Evolutionary conservation across 148 eudicot genomes (phyloP).

Genomic region (Vaccinium corymbosum): DNA sequence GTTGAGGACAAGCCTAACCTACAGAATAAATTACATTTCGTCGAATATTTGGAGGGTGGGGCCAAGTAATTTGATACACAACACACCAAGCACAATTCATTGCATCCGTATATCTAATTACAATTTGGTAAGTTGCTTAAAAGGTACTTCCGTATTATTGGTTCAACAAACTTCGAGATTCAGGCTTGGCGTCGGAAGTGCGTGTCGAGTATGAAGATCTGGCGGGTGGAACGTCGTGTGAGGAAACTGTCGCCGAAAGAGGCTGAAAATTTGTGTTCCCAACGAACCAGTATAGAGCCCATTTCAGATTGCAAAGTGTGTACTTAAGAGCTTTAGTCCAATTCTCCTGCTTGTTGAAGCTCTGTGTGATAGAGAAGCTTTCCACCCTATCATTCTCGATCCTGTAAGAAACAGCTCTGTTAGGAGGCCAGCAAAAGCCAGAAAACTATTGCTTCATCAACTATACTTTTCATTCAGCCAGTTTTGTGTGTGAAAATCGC

Average conservation of each 20-base stretch:
- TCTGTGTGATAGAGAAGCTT: slow-evolving; percentile 89
- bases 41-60: neutral
- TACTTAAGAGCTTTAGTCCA: slow-evolving; percentile 99
- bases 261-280: slow-evolving; percentile 96
- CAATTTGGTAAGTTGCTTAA: neutral
- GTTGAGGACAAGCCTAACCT: too few species aligned
- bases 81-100: neutral
- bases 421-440: neutral
- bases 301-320: slow-evolving; percentile 90
- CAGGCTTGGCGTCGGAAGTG: slow-evolving; percentile 31
- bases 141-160: neutral
- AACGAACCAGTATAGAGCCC: slow-evolving; percentile 98
- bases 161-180: slow-evolving; percentile 22
- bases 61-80: slow-evolving; percentile 1
- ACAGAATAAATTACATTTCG: slow-evolving; percentile 11
- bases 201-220: slow-evolving; percentile 57
- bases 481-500: too few species aligned
- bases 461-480: too few species aligned
- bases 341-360: slow-evolving; percentile 87
- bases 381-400: slow-evolving; percentile 59
- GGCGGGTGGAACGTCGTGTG: slow-evolving; percentile 51
- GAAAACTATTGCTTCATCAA: neutral
- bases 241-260: slow-evolving; percentile 47
- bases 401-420: slow-evolving; percentile 36
- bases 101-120: neutral